Evolutionary conservation across 2,329 filamentous ascomycete species (phyloP), one percentile per base, ranked within the genome.

Genomic region (Colletotrichum sp.): DNA sequence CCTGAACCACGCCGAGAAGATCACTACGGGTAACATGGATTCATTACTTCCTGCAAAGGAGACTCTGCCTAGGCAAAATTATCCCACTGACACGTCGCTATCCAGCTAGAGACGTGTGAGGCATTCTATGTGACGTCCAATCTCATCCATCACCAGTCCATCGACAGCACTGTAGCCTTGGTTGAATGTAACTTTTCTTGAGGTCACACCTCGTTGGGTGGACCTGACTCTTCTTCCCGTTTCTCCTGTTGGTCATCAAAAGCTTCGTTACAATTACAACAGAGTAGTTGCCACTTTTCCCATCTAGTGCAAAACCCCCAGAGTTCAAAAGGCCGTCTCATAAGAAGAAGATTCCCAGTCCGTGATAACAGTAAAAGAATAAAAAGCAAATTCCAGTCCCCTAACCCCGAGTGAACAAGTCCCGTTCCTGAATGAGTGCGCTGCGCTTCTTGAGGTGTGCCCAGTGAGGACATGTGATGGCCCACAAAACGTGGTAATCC

Each of bases 251-350:
- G 32, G 52, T 77, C 75, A 56, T 77, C 38, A 73, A 65, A 73
- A 73, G 58, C 68, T 75, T 75, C 70, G 74, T 77, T 74, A 77
- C 74, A 71, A 76, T 71, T 77, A 76, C 76, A 77, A 74, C 76
- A 55, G 62, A 69, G 70, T 74, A 77, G 74, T 77, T 74, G 76
- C 74, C 67, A 73, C 73, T 77, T 76, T 70, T 65, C 69, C 66
- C 72, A 55, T 73, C 76, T 77, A 77, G 71, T 70, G 71, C 52
- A 59, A 66, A 73, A 65, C 48, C 63, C 43, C 55, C 28, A 34
- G 56, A 62, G 36, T 52, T 69, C 36, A 69, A 69, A 52, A 69
- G 67, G 67, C 67, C 36, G 67, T 69, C 34, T 69, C 38, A 38
- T 21, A 52, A 52, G 43, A 62, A 69, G 36, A 61, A 69, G 38